These are phyloP conservation scores for Solioccasus polychromus DNA, from an alignment of 768 basidiomycete species.

Conservation along the genomic window DNA sequence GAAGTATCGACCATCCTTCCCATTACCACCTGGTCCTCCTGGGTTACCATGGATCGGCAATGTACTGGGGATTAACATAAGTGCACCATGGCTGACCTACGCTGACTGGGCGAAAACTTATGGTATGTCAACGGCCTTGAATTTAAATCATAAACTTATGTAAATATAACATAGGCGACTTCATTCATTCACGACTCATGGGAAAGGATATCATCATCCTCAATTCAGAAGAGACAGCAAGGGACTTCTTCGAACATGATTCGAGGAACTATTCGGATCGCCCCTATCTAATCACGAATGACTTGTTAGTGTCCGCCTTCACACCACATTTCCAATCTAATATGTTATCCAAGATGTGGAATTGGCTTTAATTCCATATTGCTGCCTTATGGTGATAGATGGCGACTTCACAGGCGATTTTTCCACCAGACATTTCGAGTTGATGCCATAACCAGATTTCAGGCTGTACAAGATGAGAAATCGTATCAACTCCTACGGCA, in stretches of 20 bases:
- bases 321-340: not conserved
- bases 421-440: constrained; percentile 13
- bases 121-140: constrained; percentile 19
- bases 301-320: constrained; percentile 1
- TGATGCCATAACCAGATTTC: constrained; percentile 16
- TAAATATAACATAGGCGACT: constrained; percentile 27
- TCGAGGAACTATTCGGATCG: constrained; percentile 48
- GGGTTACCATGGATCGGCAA: too few relatives aligned
- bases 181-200: constrained; percentile 48
- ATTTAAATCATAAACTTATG: not conserved
- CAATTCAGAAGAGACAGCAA: constrained; percentile 40
- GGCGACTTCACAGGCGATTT: constrained; percentile 17
- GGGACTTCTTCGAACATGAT: constrained; percentile 44
- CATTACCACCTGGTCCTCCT: too few relatives aligned
- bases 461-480: constrained; percentile 25
- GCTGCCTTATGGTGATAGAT: constrained; percentile 17
- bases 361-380: constrained; percentile 10
- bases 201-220: constrained; percentile 44
- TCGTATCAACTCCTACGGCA: constrained; percentile 28
- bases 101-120: constrained; percentile 34
- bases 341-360: constrained; percentile 1
- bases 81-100: constrained; percentile 36
- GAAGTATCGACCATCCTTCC: too few relatives aligned
- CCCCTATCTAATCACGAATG: constrained; percentile 25
- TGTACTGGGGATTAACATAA: too few relatives aligned